Evolutionary conservation across 2,329 filamentous ascomycete species (phyloP).

Genomic region (Fusarium heterosporum): DNA sequence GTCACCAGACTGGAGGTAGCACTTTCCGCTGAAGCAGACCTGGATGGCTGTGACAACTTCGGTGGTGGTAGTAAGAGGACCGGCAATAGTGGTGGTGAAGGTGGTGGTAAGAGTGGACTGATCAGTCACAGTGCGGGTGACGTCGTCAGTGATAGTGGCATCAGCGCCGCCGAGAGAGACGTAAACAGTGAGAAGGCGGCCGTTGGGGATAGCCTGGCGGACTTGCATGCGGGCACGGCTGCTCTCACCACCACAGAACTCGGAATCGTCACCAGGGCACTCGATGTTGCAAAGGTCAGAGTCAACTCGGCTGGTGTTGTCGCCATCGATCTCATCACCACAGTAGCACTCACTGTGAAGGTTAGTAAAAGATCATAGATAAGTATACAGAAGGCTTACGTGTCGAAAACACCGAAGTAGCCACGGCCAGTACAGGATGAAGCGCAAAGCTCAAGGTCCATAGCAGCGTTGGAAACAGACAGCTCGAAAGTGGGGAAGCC

Average conservation of each 20-base stretch:
- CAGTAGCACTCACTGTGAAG: slow-evolving; percentile 39
- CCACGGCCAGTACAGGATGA: slow-evolving; percentile 37
- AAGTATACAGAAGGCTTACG: slow-evolving; percentile 31
- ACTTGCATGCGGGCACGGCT: slow-evolving; percentile 30
- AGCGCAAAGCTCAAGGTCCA: slow-evolving; percentile 46
- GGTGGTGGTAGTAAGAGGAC: slow-evolving; percentile 19
- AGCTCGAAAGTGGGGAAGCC: slow-evolving; percentile 44
- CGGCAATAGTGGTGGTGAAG: slow-evolving; percentile 31
- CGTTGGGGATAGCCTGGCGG: slow-evolving; percentile 40
- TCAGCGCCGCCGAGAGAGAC: slow-evolving; percentile 9
- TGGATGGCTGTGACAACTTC: slow-evolving; percentile 38
- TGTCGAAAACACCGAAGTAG: slow-evolving; percentile 46
- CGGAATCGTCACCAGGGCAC: slow-evolving; percentile 40
- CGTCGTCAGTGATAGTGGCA: slow-evolving; percentile 6
- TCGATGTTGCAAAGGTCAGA: slow-evolving; percentile 26
- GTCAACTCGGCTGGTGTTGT: slow-evolving; percentile 21
- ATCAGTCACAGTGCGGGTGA: slow-evolving; percentile 33
- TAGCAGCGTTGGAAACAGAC: slow-evolving; percentile 16
- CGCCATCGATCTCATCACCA: slow-evolving; percentile 26
- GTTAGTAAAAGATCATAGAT: not conserved
- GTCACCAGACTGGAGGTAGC: slow-evolving; percentile 21
- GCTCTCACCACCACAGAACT: slow-evolving; percentile 40
- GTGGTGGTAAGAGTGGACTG: slow-evolving; percentile 36
- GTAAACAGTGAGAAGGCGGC: slow-evolving; percentile 42
- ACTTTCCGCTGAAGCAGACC: slow-evolving; percentile 34